phyloP scores from a whole-genome alignment of 129 eudicot genomes.

The Centrapalus pauciflorus region DNA sequence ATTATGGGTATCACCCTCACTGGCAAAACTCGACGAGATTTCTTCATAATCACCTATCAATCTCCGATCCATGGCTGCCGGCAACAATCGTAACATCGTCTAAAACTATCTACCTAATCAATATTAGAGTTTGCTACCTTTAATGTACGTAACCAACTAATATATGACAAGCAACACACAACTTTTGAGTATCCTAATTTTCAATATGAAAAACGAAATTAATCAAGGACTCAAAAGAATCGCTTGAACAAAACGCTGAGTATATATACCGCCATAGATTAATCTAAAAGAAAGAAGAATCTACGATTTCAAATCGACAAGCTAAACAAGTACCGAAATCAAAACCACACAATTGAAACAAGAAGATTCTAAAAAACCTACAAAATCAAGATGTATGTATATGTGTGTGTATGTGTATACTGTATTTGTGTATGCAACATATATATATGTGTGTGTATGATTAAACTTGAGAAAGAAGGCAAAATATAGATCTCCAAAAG shows the following conservation, averaged over 20 bases:
- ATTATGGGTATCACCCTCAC: neutral
- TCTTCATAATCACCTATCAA: neutral
- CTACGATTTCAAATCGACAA: neutral
- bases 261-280: neutral
- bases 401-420: neutral
- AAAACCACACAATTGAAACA: neutral
- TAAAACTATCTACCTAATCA: neutral
- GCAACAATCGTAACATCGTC: constrained; percentile 16
- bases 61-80: constrained; percentile 16
- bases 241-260: constrained; percentile 17
- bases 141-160: neutral
- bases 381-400: neutral
- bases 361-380: neutral
- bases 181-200: neutral
- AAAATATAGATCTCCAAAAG: neutral
- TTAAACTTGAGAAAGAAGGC: neutral
- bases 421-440: neutral
- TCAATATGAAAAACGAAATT: neutral
- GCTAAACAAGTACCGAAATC: neutral
- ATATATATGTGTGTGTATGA: neutral
- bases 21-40: constrained; percentile 16
- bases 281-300: constrained; percentile 7
- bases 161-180: neutral
- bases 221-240: neutral
- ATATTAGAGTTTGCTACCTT: neutral